phyloP scores from a whole-genome alignment of 2,329 filamentous ascomycete species.

The Chaetomium globosum region DNA sequence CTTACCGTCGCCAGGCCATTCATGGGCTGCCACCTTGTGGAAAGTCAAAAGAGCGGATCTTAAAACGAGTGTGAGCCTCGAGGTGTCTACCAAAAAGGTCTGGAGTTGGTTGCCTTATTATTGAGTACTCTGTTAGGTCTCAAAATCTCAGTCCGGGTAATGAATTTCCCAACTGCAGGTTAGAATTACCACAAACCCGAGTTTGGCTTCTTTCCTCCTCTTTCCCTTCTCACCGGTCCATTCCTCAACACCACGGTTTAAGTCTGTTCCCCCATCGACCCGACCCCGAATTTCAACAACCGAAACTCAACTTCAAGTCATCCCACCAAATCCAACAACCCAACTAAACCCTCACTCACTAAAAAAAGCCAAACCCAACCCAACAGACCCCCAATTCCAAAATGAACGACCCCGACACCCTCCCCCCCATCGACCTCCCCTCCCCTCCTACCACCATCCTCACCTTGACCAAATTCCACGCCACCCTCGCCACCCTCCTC shows the following conservation, averaged over 20 bases:
- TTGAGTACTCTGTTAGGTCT: too few relatives aligned
- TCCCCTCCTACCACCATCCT: conserved; percentile 1
- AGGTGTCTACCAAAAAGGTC: too few relatives aligned
- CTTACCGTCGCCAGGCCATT: too few relatives aligned
- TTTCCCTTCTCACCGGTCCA: neutral
- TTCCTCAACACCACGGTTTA: neutral
- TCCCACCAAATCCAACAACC: neutral
- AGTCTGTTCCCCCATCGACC: neutral
- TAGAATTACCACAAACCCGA: neutral
- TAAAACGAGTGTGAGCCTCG: too few relatives aligned
- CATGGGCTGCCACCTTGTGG: too few relatives aligned
- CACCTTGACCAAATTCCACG: conserved; percentile 18
- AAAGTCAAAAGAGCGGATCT: too few relatives aligned
- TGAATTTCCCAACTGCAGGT: too few relatives aligned
- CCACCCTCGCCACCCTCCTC: conserved; percentile 8
- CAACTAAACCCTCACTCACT: too few relatives aligned
- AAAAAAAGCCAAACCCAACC: neutral
- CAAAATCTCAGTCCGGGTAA: too few relatives aligned
- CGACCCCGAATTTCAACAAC: neutral
- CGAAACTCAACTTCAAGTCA: neutral
- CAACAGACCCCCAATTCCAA: too few relatives aligned
- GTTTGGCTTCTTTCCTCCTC: neutral
- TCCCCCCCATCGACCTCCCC: neutral
- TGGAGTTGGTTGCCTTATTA: too few relatives aligned
- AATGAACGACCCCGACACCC: conserved; percentile 7